These are phyloP conservation scores for Sporothrix variecibatus DNA, from an alignment of 2,329 filamentous ascomycete genomes.

Conservation along the genomic window DNA sequence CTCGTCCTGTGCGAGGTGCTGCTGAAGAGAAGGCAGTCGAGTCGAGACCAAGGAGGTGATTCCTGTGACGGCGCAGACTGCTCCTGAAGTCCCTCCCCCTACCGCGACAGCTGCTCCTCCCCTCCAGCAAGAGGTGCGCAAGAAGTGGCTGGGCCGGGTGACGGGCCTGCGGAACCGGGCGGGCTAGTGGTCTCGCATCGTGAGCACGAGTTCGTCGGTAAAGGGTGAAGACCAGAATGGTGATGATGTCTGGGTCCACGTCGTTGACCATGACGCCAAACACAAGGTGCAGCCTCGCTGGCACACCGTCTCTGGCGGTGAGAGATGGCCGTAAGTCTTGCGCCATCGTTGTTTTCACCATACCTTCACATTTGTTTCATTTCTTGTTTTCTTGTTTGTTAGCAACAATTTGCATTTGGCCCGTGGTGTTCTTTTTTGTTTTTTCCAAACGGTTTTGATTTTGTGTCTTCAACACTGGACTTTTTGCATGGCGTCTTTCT, in stretches of 20 bases:
- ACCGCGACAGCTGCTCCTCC: background rate
- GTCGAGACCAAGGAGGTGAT: background rate
- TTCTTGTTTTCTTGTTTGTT: background rate
- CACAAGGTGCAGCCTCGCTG: background rate
- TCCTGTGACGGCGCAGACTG: background rate
- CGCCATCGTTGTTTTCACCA: no score
- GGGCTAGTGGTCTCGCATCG: conserved; percentile 29
- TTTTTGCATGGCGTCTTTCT: background rate
- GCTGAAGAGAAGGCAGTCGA: conserved; percentile 14
- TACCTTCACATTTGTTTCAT: background rate
- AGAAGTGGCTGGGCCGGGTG: conserved; percentile 40
- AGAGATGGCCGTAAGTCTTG: background rate
- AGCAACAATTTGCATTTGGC: background rate
- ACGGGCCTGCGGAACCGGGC: conserved; percentile 37
- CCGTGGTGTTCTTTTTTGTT: conserved; percentile 1
- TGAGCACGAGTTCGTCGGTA: background rate
- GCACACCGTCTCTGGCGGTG: background rate
- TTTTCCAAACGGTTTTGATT: background rate
- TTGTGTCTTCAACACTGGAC: background rate
- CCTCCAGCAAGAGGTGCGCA: conserved; percentile 23
- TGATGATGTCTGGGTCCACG: background rate
- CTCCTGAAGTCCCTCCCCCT: background rate
- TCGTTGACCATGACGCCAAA: background rate
- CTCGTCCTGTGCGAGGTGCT: conserved; percentile 28
- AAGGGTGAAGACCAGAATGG: background rate